Evolutionary conservation across 352 stramenopile species (phyloP).

Genomic region (Globisporangium lucens): DNA sequence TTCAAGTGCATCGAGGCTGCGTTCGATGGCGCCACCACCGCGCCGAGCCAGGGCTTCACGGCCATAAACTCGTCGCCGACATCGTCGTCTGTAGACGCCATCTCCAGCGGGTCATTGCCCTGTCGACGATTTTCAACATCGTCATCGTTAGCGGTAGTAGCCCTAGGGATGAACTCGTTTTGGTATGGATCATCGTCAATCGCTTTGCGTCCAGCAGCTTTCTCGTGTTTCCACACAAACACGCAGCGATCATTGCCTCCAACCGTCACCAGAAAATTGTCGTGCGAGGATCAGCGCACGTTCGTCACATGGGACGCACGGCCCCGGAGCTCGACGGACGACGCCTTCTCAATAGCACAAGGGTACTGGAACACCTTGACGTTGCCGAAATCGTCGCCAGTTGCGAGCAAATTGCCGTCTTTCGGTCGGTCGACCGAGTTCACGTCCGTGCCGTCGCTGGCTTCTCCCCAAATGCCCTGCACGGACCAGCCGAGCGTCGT

Average conservation of each 20-base stretch:
- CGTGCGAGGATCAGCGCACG: conserved; percentile 57
- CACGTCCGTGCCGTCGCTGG: conserved; percentile 78
- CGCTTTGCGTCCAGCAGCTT: conserved; percentile 2
- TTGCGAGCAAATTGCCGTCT: conserved; percentile 59
- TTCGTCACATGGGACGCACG: conserved; percentile 84
- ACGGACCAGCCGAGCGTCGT: conserved; percentile 86
- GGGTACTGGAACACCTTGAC: conserved; percentile 90
- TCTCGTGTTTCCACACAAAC: conserved; percentile 70
- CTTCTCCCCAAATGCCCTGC: conserved; percentile 86
- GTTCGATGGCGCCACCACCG: conserved; percentile 71
- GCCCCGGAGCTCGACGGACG: conserved; percentile 52
- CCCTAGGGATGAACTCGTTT: background rate
- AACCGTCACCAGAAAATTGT: conserved; percentile 61
- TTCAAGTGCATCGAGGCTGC: conserved; percentile 30
- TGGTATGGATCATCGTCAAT: conserved; percentile 7
- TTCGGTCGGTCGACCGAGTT: conserved; percentile 72
- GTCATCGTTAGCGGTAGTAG: background rate
- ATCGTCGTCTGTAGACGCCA: conserved; percentile 29
- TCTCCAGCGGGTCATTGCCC: conserved; percentile 29
- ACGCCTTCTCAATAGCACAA: conserved; percentile 52
- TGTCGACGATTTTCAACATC: background rate
- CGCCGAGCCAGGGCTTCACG: conserved; percentile 85
- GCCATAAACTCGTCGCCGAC: conserved; percentile 89
- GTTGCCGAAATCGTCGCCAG: conserved; percentile 80
- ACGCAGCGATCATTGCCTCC: conserved; percentile 80